Base-by-base conservation (phyloP, 768 basidiomycete genomes). In the Amanita pseudoporphyria region DNA sequence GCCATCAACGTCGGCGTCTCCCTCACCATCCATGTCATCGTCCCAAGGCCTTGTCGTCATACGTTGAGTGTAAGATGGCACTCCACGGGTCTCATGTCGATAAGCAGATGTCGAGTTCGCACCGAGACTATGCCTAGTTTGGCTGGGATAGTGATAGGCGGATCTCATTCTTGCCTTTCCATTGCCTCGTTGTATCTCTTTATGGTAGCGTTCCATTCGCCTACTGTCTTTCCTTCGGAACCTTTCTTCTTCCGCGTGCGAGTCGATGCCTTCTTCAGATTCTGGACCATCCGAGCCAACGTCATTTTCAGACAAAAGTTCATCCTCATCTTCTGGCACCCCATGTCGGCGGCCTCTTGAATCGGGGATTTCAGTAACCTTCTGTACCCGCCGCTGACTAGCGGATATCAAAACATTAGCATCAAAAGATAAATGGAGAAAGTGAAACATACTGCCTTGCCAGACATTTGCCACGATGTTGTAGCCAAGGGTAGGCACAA, bases 401-500 rank as follows among this genome's bases (percentile, higher is more conserved):
- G 4, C 2, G 26, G 13, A 41, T 12, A n/a, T n/a, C 12, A 18
- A n/a, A 7, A 36, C 16, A 42, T 49, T 49, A 49, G 39, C 39
- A 14, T 33, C 14, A 33, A 32, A 38, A 14, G 38, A 28, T 39
- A 42, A 33, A 33, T 28, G 39, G 19, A 18, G 39, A 54, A 45
- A 38, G n/a, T 52, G 38, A 42, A 50, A 53, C 80, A 60, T 62
- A 87, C 85, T 79, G 72, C 58, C 84, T 65, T n/a, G 78, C 75
- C 39, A 85, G 61, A 67, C 87, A 88, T 63, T 87, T 89, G 21
- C 71, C 76, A 16, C 83, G 76, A 62, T 89, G 87, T 65, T 85
- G 83, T 51, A 80, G 60, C 87, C 86, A 89, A 33, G 87, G 86
- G 60, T 87, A 86, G 46, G 86, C 82, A 55, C 86, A 89, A 61